Base-by-base conservation (phyloP, 2,329 filamentous ascomycete genomes). In the Diaporthe caulivora region DNA sequence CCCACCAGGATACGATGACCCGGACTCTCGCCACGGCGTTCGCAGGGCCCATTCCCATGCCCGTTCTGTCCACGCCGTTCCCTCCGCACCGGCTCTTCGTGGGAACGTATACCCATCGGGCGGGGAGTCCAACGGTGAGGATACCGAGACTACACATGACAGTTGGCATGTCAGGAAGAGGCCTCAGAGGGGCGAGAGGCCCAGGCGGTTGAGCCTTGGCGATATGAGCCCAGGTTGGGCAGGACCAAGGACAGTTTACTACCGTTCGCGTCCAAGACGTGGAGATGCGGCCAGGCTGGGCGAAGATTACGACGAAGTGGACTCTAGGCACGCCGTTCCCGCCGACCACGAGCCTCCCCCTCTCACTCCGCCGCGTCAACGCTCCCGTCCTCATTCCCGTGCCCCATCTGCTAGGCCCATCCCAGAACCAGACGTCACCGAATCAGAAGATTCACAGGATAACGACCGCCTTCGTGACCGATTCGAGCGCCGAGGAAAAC, bases 61-160 rank as follows among this genome's bases (percentile, higher is more conserved):
- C 34, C 73, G 71, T 26, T 57, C 71, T 29, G 44, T 75, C n/a
- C 71, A 62, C 47, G 24, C 51, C n/a, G 67, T 29, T 4, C 82
- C 81, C 49, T 85, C 84, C 5, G 83, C 82, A 31, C 82, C 81
- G 9, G 77, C 79, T 29, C 83, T 84, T 53, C 79, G 78, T 70
- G 78, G 79, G 51, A 83, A 81, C 34, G 83, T 78, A 69, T 84
- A 83, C 3, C 78, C 81, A 10, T 81, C 74, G n/a, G 57, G 57
- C 15, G 49, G 78, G 67, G 84, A 83, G 34, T 83, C 83, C 8
- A 84, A 84, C 26, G 73, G 65, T 42, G 80, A 79, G 51, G 83
- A 83, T 18, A 83, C 83, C n/a, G 82, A 81, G n/a, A 78, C 79
- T 6, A 82, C 81, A 53, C 76, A 78, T n/a, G 81, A 81, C 40